phyloP scores from a whole-genome alignment of 208 protist species.

The Porcisia hertigi region DNA sequence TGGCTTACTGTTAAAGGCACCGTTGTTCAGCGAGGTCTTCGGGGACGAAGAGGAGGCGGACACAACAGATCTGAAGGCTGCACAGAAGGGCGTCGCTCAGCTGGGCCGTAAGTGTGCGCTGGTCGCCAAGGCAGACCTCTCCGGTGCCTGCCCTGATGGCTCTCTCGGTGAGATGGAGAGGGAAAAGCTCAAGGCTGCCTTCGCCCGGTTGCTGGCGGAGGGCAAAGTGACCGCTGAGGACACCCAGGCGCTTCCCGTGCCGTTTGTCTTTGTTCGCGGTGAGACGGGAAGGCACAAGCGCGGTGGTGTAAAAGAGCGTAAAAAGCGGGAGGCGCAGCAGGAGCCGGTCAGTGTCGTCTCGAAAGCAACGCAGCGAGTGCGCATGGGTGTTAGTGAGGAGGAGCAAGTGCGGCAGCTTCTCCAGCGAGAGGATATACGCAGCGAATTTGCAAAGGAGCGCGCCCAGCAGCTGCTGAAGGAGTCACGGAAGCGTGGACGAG shows the following conservation, averaged over 20 bases:
- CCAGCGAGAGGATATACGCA: slow-evolving; percentile 66
- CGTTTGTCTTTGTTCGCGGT: slow-evolving; percentile 58
- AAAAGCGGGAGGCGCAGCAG: slow-evolving; percentile 57
- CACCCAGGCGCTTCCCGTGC: slow-evolving; percentile 79
- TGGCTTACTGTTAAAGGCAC: slow-evolving; percentile 56
- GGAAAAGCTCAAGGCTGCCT: slow-evolving; percentile 52
- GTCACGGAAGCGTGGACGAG: slow-evolving; percentile 49
- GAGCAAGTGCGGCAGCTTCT: slow-evolving; percentile 70
- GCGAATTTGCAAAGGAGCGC: slow-evolving; percentile 54
- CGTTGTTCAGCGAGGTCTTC: slow-evolving; percentile 70
- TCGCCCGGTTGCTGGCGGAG: slow-evolving; percentile 51
- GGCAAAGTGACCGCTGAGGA: slow-evolving; percentile 73
- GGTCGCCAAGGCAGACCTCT: slow-evolving; percentile 60
- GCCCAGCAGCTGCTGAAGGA: slow-evolving; percentile 45
- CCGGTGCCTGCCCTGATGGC: slow-evolving; percentile 36
- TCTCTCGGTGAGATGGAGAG: slow-evolving; percentile 48
- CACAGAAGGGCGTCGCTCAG: slow-evolving; percentile 62
- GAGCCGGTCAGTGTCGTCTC: slow-evolving; percentile 63
- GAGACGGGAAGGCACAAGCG: slow-evolving; percentile 57
- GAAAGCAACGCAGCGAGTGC: slow-evolving; percentile 64
- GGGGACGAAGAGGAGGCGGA: slow-evolving; percentile 41
- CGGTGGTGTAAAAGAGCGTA: slow-evolving; percentile 58
- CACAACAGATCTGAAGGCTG: slow-evolving; percentile 49
- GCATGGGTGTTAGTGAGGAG: slow-evolving; percentile 88
- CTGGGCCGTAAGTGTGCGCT: slow-evolving; percentile 69